Evolutionary conservation across 1,284 basidiomycete species (phyloP).

Genomic region (Cutaneotrichosporon curvatum): DNA sequence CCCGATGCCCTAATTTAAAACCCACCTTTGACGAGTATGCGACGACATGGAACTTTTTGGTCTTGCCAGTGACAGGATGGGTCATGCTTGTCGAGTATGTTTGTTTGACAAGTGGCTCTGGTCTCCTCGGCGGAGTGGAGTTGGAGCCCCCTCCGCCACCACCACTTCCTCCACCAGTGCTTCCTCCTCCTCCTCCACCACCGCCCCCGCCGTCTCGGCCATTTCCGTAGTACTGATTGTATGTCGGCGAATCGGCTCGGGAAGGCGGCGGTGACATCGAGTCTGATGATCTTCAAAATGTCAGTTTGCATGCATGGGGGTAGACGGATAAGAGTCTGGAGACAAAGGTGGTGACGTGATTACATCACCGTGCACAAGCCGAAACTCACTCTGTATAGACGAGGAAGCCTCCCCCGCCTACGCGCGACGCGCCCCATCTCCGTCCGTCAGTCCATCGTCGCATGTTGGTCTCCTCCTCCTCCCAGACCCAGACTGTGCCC

Average conservation of each 20-base stretch:
- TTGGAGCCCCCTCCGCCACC: conserved; percentile 1
- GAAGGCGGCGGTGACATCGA: conserved; percentile 34
- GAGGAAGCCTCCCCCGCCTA: conserved; percentile 49
- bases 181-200: no score
- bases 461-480: conserved; percentile 58
- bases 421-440: conserved; percentile 50
- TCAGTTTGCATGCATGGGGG: background rate
- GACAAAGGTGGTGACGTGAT: background rate
- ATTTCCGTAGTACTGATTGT: conserved; percentile 18
- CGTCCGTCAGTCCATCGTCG: conserved; percentile 51
- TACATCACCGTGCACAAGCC: background rate
- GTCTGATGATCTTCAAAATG: conserved; percentile 29
- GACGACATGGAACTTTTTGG: conserved; percentile 44
- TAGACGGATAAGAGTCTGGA: background rate
- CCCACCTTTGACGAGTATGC: conserved; percentile 41
- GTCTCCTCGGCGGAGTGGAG: conserved; percentile 18
- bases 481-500: conserved; percentile 92
- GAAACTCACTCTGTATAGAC: conserved; percentile 45
- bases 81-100: conserved; percentile 44
- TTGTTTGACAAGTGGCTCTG: conserved; percentile 42
- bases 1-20: background rate
- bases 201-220: conserved; percentile 5
- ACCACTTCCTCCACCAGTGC: no score
- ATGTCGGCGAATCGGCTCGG: conserved; percentile 17
- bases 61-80: conserved; percentile 34